These are phyloP conservation scores for Xylariaceae sp. DNA, from an alignment of 2,329 filamentous ascomycete species.

Conservation along the genomic window DNA sequence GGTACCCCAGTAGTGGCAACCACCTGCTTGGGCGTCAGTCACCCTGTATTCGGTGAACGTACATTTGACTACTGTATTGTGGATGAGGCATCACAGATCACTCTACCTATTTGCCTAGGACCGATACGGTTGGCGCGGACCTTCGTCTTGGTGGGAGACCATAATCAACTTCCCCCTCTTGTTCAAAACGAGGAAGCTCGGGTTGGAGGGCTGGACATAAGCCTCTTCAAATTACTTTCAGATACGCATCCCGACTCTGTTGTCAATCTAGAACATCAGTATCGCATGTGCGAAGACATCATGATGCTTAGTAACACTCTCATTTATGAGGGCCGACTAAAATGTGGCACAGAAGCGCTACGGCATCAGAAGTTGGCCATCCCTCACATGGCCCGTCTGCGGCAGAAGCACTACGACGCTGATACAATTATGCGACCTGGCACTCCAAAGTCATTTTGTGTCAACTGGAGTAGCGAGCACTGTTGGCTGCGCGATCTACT, in stretches of 20 bases:
- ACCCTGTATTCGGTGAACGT: conserved; percentile 84
- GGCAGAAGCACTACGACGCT: conserved; percentile 63
- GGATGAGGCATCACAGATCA: conserved; percentile 97
- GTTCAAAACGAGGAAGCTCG: conserved; percentile 91
- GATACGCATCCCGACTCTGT: conserved; percentile 87
- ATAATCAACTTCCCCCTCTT: conserved; percentile 92
- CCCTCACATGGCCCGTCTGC: conserved; percentile 67
- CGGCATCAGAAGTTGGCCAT: conserved; percentile 72
- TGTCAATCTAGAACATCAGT: conserved; percentile 92
- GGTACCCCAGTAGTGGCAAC: conserved; percentile 89
- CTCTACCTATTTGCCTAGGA: conserved; percentile 89
- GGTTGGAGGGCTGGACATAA: conserved; percentile 86
- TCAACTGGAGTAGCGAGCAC: conserved; percentile 49
- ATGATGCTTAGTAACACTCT: conserved; percentile 93
- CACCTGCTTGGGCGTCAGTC: conserved; percentile 90
- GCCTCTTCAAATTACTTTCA: conserved; percentile 90
- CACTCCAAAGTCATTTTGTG: conserved; percentile 60
- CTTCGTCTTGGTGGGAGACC: conserved; percentile 95
- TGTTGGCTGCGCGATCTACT: conserved; percentile 84
- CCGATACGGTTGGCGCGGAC: conserved; percentile 91
- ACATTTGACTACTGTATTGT: conserved; percentile 98
- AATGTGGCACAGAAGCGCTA: conserved; percentile 82
- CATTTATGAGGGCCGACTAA: conserved; percentile 89
- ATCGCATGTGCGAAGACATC: conserved; percentile 97
- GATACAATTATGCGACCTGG: conserved; percentile 49